Base-by-base conservation (phyloP, 768 basidiomycete genomes). In the Megacollybia marginata region DNA sequence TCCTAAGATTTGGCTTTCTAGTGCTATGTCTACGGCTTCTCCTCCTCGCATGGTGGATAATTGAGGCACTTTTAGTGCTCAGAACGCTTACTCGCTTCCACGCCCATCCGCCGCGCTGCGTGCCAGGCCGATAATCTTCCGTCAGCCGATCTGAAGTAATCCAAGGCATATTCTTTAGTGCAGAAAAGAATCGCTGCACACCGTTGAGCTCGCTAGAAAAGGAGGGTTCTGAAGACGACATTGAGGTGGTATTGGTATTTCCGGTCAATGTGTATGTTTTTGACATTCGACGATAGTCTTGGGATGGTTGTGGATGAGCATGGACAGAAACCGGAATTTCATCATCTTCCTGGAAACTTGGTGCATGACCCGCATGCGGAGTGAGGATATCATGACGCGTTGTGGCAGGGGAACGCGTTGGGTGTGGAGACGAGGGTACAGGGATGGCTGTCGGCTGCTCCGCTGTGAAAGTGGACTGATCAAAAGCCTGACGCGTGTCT, bases 271-370 rank as follows among this genome's bases (percentile, higher is more conserved):
- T 46, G 7, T 54, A 53, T 2, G 44, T 42, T 5, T 51, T 48
- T 3, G 54, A 55, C 56, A 57, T 57, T 28, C 56, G 56, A 13
- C 54, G 56, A 38, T 57, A 57, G n/a, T 57, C 56, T 8, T 46
- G 49, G 8, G 56, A 47, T 7, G 56, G 56, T 1, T 47, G 48
- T 4, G 54, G 54, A 33, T 55, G 56, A 9, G 50, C 52, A 4
- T 51, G 49, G 6, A 57, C 48, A 1, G 56, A 57, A 15, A 40
- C 54, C 23, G 9, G 56, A 49, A 48, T 53, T 52, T 44, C 52
- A 34, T 49, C 49, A 36, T 49, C 51, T 6, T 12, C 36, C 47
- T 34, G 56, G 2, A 48, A 45, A 13, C 47, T 42, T 49, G 23
- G 9, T 33, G 43, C 31, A 45, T 35, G 7, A 33, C 28, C 18